Evolutionary conservation across 108 stramenopile species (phyloP).

Genomic region (Cyclotella atomus): DNA sequence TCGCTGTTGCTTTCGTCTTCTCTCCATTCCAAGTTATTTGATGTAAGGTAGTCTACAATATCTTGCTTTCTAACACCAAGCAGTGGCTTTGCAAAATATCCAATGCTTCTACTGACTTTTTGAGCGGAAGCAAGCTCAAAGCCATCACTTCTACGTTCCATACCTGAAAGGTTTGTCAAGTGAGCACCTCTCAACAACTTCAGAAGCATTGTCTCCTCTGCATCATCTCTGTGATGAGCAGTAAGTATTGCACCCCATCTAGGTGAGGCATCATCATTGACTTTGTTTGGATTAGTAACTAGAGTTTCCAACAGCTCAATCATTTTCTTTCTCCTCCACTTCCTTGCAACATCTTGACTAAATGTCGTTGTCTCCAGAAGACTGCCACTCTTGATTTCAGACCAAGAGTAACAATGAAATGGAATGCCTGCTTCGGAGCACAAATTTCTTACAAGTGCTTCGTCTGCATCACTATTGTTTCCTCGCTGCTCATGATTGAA

Average conservation of each 20-base stretch:
- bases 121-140: constrained; percentile 29
- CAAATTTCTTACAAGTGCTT: constrained; percentile 62
- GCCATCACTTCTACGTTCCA: constrained; percentile 52
- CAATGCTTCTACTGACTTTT: background rate
- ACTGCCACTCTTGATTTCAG: constrained; percentile 7
- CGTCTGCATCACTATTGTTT: constrained; percentile 67
- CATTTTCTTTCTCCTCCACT: constrained; percentile 69
- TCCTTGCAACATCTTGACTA: constrained; percentile 82
- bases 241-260: constrained; percentile 74
- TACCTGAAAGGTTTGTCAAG: constrained; percentile 74
- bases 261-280: background rate
- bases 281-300: constrained; percentile 6
- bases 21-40: constrained; percentile 59
- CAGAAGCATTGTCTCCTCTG: constrained; percentile 78
- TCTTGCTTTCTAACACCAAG: constrained; percentile 65
- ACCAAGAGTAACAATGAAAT: constrained; percentile 68
- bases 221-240: constrained; percentile 88
- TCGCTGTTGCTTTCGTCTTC: constrained; percentile 80
- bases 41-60: constrained; percentile 57
- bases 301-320: constrained; percentile 40
- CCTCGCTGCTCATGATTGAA: constrained; percentile 88
- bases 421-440: constrained; percentile 56
- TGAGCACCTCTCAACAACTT: constrained; percentile 86
- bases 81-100: constrained; percentile 75
- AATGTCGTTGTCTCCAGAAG: constrained; percentile 35